Evolutionary conservation across 192 early-diverging fungal genomes (phyloP).

Genomic region (Entomortierella chlamydospora): DNA sequence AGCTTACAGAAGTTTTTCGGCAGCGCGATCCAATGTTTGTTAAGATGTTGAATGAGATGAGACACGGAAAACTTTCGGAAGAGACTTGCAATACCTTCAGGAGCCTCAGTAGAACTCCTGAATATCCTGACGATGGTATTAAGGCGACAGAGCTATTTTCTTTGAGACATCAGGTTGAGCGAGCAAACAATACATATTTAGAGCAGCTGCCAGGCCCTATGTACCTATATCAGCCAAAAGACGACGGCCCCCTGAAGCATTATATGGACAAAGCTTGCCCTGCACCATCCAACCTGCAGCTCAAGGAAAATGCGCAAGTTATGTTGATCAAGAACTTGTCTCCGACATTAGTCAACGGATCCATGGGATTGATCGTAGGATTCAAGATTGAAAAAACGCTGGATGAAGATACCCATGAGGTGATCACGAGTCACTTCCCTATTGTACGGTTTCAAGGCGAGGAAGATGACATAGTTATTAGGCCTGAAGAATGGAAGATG

Average conservation of each 20-base stretch:
- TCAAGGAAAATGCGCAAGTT: conserved; percentile 86
- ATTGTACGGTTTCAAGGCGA: conserved; percentile 36
- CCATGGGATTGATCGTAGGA: conserved; percentile 72
- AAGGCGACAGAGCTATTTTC: conserved; percentile 78
- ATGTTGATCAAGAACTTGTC: conserved; percentile 87
- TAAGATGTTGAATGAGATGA: conserved; percentile 88
- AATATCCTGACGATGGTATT: conserved; percentile 69
- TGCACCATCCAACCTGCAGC: conserved; percentile 69
- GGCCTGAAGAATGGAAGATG: conserved; percentile 49
- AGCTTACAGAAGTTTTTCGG: conserved; percentile 83
- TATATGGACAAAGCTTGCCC: conserved; percentile 60
- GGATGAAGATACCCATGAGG: not conserved
- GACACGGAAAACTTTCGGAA: conserved; percentile 74
- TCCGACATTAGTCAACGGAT: conserved; percentile 80
- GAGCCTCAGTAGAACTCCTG: conserved; percentile 60
- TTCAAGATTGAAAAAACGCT: conserved; percentile 34
- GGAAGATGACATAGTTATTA: conserved; percentile 39
- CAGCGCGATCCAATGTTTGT: conserved; percentile 80
- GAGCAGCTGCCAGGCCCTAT: conserved; percentile 62
- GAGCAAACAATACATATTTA: conserved; percentile 71
- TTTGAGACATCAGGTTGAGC: conserved; percentile 71
- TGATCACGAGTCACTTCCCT: conserved; percentile 23
- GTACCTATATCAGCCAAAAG: conserved; percentile 60
- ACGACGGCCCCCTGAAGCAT: conserved; percentile 52
- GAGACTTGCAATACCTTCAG: conserved; percentile 64